Conservation (phyloP, 2,329 filamentous ascomycete genomes). For the Alternaria gansuensis region DNA sequence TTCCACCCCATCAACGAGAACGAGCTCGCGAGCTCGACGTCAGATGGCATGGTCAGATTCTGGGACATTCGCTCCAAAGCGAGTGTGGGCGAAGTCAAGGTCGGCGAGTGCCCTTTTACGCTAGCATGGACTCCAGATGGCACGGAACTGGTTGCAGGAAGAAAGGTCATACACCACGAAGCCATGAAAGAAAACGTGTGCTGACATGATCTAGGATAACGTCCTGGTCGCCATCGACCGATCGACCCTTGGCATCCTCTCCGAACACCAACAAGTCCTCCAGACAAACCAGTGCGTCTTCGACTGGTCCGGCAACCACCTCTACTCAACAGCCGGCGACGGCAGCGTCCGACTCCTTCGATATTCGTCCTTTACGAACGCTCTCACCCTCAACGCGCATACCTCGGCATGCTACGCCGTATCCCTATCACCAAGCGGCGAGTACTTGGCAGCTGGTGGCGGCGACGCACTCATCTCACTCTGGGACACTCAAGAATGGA, state of each 20-base stretch:
- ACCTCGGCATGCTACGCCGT: conserved; percentile 75
- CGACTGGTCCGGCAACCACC: conserved; percentile 74
- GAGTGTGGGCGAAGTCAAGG: conserved; percentile 73
- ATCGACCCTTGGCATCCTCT: conserved; percentile 63
- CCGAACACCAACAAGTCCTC: conserved; percentile 67
- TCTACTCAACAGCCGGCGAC: conserved; percentile 75
- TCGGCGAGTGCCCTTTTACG: conserved; percentile 70
- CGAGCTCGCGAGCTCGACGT: conserved; percentile 77
- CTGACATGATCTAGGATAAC: conserved; percentile 61
- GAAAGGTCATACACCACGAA: conserved; percentile 65
- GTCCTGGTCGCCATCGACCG: conserved; percentile 70
- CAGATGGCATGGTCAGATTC: conserved; percentile 77
- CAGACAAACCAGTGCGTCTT: conserved; percentile 79
- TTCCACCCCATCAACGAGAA: conserved; percentile 81
- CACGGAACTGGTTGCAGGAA: conserved; percentile 73
- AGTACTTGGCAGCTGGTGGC: conserved; percentile 77
- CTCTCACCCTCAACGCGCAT: conserved; percentile 72
- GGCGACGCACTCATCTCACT: conserved; percentile 78
- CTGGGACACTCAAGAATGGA: conserved; percentile 81
- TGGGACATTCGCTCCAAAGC: conserved; percentile 81
- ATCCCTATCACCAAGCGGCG: conserved; percentile 74
- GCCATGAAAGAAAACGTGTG: neutral
- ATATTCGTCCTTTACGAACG: conserved; percentile 55
- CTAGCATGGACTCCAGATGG: conserved; percentile 79
- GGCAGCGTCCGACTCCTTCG: conserved; percentile 74